Percentiles rank a stretch among this genome's conserved stretches.
These are phyloP conservation scores for Pyricularia sp. DNA, from an alignment of 2,329 filamentous ascomycete genomes.

Conservation along the genomic window DNA sequence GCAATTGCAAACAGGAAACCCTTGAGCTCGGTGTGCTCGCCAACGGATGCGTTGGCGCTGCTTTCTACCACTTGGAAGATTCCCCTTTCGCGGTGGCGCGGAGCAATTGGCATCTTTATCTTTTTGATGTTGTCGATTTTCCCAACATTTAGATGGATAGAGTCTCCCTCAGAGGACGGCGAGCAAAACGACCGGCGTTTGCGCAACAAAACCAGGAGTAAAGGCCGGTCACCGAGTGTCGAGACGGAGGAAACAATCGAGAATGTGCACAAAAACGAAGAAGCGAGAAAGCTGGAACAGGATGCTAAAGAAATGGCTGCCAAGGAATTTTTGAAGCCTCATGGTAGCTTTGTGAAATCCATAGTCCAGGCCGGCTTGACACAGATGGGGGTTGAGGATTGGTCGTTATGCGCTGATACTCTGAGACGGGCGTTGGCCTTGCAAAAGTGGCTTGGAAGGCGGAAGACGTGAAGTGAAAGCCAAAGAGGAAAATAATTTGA, in stretches of 20 bases:
- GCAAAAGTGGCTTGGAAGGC: conserved; percentile 8
- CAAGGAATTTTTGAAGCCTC: not conserved
- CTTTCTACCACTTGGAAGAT: conserved; percentile 33
- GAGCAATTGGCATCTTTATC: conserved; percentile 30
- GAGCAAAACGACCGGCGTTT: not conserved
- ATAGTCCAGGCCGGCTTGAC: conserved; percentile 9
- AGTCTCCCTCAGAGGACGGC: not conserved
- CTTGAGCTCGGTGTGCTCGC: conserved; percentile 26
- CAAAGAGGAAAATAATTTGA: not conserved
- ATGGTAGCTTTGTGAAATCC: conserved; percentile 4
- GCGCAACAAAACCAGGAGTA: not conserved
- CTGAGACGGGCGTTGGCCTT: conserved; percentile 7
- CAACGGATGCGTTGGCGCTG: conserved; percentile 26
- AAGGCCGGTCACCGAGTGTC: not conserved
- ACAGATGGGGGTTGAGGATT: conserved; percentile 10
- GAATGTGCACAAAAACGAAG: not conserved
- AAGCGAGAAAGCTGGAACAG: not conserved
- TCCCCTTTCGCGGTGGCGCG: conserved; percentile 29
- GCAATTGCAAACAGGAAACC: conserved; percentile 30
- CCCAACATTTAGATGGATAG: conserved; percentile 20
- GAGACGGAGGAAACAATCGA: not conserved
- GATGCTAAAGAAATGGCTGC: not conserved
- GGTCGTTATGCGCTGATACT: conserved; percentile 5
- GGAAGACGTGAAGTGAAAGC: not conserved
- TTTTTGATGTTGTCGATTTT: conserved; percentile 32